phyloP scores from a whole-genome alignment of 768 basidiomycete species.

The Collybia sordida region DNA sequence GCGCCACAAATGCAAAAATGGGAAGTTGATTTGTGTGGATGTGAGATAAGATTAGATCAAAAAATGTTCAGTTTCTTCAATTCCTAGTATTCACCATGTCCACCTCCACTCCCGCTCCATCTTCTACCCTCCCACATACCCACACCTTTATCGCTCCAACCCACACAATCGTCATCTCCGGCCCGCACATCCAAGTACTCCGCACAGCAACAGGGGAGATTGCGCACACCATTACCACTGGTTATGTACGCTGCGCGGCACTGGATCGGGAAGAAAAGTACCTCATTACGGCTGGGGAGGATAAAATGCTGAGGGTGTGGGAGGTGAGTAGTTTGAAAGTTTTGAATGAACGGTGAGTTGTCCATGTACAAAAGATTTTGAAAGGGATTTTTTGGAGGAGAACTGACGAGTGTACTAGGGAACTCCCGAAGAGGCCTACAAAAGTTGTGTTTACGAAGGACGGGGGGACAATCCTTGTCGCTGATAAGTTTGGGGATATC shows the following conservation, averaged over 20 bases:
- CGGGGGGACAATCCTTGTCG: constrained; percentile 68
- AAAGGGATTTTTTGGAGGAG: neutral
- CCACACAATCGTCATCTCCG: constrained; percentile 47
- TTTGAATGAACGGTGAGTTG: constrained; percentile 59
- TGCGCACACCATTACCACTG: constrained; percentile 47
- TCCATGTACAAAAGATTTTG: neutral
- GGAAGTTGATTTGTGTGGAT: too few relatives aligned
- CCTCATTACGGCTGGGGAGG: constrained; percentile 70
- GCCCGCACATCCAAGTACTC: constrained; percentile 63
- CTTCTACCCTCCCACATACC: constrained; percentile 53
- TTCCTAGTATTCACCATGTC: constrained; percentile 31
- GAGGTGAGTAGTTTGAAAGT: constrained; percentile 53
- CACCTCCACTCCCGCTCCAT: constrained; percentile 35
- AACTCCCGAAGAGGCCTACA: constrained; percentile 83
- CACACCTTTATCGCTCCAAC: constrained; percentile 38
- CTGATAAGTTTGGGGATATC: constrained; percentile 95
- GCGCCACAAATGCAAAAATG: too few relatives aligned
- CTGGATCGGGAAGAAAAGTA: constrained; percentile 43
- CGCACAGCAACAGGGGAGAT: constrained; percentile 55
- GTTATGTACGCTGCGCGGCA: constrained; percentile 60
- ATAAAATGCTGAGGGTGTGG: constrained; percentile 83
- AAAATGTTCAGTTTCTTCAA: too few relatives aligned
- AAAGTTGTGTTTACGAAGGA: constrained; percentile 61
- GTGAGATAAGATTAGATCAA: too few relatives aligned
- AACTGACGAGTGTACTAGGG: constrained; percentile 39